Evolutionary conservation across 2,329 filamentous ascomycete genomes (phyloP).

Genomic region (Calonectria honghensis): DNA sequence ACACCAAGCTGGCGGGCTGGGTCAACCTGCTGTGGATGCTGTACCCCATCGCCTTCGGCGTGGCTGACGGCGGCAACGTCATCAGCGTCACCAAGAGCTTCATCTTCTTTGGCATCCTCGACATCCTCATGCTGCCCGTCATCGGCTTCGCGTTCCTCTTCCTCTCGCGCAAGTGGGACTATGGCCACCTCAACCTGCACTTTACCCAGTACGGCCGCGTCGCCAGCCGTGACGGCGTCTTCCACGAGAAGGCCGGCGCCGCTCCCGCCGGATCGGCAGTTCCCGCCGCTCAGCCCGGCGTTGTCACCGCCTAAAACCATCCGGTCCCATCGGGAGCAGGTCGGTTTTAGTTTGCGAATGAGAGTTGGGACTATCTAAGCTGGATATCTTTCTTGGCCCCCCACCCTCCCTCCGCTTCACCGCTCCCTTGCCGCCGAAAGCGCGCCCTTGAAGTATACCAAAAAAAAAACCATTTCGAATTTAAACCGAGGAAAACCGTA

Average conservation of each 20-base stretch:
- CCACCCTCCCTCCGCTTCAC: neutral
- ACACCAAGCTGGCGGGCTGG: constrained; percentile 67
- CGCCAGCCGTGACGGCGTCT: constrained; percentile 61
- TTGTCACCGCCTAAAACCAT: constrained; percentile 3
- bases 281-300: constrained; percentile 29
- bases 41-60: constrained; percentile 72
- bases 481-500: neutral
- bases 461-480: neutral
- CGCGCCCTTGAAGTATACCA: constrained; percentile 3
- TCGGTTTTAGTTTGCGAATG: neutral
- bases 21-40: constrained; percentile 72
- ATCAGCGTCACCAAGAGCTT: constrained; percentile 67
- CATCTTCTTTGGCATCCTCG: constrained; percentile 74
- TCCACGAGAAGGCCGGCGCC: constrained; percentile 66
- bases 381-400: neutral
- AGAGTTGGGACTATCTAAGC: constrained; percentile 7
- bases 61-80: constrained; percentile 70
- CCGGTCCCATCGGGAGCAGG: neutral
- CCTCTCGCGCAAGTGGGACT: constrained; percentile 71
- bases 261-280: constrained; percentile 40
- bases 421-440: constrained; percentile 9
- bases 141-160: constrained; percentile 65
- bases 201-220: constrained; percentile 75
- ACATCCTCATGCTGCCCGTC: constrained; percentile 67
- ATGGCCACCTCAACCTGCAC: constrained; percentile 68